Conservation (phyloP, 768 basidiomycete genomes). For the Chlorophyllum brunneum region DNA sequence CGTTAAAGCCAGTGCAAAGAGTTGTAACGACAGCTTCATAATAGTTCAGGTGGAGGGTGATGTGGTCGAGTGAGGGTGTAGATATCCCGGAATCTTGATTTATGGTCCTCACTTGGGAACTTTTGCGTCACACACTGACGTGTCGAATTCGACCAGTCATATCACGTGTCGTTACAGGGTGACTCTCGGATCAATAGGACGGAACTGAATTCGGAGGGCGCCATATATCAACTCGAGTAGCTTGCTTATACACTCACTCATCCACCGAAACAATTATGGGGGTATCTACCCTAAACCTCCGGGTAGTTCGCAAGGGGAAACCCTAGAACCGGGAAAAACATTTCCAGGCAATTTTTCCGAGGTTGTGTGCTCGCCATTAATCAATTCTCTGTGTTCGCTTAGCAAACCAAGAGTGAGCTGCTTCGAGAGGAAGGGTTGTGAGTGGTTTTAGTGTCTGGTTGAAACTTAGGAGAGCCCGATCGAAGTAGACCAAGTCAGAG, state of each 20-base stretch:
- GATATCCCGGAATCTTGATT: neutral
- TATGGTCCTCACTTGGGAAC: neutral
- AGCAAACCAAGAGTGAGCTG: too few species aligned
- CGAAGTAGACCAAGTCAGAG: too few species aligned
- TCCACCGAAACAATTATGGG: too few species aligned
- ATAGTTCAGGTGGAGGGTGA: neutral
- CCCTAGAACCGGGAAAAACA: neutral
- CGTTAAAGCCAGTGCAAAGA: conserved; percentile 35
- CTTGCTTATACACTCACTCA: too few species aligned
- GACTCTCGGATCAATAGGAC: neutral
- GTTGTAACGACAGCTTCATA: conserved; percentile 32
- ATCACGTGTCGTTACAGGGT: conserved; percentile 1
- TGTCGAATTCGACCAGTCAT: neutral
- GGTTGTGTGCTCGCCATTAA: too few species aligned
- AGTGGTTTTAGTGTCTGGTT: too few species aligned
- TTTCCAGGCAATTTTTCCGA: neutral
- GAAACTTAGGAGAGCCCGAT: too few species aligned
- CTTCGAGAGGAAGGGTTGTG: too few species aligned
- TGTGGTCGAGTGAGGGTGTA: neutral
- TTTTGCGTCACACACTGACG: conserved; percentile 6
- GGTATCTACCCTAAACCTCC: too few species aligned
- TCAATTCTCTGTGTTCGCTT: too few species aligned
- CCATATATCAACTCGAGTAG: neutral
- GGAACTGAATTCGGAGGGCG: too few species aligned
- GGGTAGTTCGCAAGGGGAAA: too few species aligned